Evolutionary conservation across 768 basidiomycete species (phyloP).

Genomic region (Boletus insuetus): DNA sequence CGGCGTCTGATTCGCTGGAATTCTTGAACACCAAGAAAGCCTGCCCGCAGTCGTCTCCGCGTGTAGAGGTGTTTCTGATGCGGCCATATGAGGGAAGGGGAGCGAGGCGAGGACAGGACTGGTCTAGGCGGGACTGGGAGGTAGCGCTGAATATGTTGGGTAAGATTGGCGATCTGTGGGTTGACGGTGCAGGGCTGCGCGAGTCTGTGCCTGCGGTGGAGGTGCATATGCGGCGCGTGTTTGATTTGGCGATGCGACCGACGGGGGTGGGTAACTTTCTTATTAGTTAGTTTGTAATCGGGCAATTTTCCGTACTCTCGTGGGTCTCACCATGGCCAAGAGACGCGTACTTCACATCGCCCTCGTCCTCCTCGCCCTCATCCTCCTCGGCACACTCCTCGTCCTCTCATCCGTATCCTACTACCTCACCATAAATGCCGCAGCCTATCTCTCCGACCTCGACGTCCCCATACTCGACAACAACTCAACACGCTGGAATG

Average conservation of each 20-base stretch:
- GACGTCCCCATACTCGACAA: conserved; percentile 64
- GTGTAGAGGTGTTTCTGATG: conserved; percentile 51
- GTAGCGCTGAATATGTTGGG: conserved; percentile 46
- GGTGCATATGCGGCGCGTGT: conserved; percentile 48
- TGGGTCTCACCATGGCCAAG: conserved; percentile 36
- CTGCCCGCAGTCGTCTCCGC: conserved; percentile 38
- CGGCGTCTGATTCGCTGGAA: conserved; percentile 51
- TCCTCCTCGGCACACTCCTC: conserved; percentile 85
- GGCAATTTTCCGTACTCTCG: neutral
- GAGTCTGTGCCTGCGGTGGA: conserved; percentile 49
- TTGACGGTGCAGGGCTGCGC: conserved; percentile 50
- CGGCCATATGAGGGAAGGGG: conserved; percentile 47
- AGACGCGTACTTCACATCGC: conserved; percentile 45
- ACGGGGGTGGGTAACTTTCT: conserved; percentile 28
- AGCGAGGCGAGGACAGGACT: conserved; percentile 69
- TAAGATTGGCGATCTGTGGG: conserved; percentile 50
- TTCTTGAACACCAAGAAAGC: conserved; percentile 48
- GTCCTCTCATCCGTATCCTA: conserved; percentile 91
- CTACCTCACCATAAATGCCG: conserved; percentile 77
- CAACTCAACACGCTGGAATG: conserved; percentile 60
- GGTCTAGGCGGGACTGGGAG: conserved; percentile 69
- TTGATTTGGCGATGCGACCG: conserved; percentile 44
- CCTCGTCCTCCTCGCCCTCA: conserved; percentile 61
- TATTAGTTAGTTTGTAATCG: neutral
- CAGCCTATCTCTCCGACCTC: conserved; percentile 75